Evolutionary conservation across 805 yeast species (phyloP), one percentile per base, ranked within the genome.

Genomic region (Jamesozyma jinghongensis): DNA sequence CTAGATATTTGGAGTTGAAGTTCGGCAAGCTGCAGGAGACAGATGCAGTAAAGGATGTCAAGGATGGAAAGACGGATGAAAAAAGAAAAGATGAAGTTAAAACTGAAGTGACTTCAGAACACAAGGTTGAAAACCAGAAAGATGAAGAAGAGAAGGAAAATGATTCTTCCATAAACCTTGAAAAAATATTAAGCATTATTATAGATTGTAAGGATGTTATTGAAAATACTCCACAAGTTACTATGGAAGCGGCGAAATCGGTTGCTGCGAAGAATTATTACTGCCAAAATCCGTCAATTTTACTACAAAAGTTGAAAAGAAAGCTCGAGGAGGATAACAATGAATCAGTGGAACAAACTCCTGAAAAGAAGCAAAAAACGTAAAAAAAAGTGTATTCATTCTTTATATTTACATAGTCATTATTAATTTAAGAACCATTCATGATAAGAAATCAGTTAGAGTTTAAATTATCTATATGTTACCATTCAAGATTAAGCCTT

Each of bases 221-320:
- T 5, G 66, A 68, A 43, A 60, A 59, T 1, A 54, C 67, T 1
- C 54, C 63, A 8, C 66, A 69, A 34, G 74, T 82, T 0, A 61
- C 77, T 2, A 67, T 74, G 34, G 84, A 81, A 39, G 81, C 75
- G 40, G 81, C 85, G 6, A 76, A 72, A 33, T 57, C 56, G 17
- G 77, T 81, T 22, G 85, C 79, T 40, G 76, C 74, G 35, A 81
- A 78, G 56, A 71, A 79, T 11, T 78, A 77, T 43, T 78, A 70
- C 49, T 73, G 81, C 40, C 61, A 77, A 37, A 77, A 78, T 47
- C 92, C 92, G 13, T 61, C 57, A 34, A 61, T 70, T 42, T 53
- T 75, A 19, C 52, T 78, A 31, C 76, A 75, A 48, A 71, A 74
- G 35, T 52, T 75, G 30, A 77, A 75, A 50, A 70, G 74, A 52